These are phyloP conservation scores for Scheffersomyces segobiensis DNA, from an alignment of 1,139 yeast genomes.

Conservation along the genomic window DNA sequence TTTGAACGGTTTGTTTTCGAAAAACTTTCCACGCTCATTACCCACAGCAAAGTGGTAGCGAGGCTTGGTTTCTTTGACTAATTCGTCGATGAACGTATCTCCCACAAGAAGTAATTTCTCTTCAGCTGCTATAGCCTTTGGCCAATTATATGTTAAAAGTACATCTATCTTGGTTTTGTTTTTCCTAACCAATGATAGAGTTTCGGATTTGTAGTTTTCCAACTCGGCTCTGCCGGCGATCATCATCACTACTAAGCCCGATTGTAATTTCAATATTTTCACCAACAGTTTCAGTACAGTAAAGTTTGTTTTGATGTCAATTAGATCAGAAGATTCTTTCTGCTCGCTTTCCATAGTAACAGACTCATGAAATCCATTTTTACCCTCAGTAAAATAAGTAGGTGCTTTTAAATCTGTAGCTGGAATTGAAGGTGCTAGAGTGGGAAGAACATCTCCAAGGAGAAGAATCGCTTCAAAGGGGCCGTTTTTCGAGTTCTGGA, in stretches of 20 bases:
- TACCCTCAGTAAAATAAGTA: constrained; percentile 32
- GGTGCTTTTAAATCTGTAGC: constrained; percentile 22
- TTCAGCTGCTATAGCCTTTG: constrained; percentile 46
- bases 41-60: constrained; percentile 68
- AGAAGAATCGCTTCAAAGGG: constrained; percentile 61
- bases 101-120: constrained; percentile 41
- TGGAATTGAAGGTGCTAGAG: constrained; percentile 14
- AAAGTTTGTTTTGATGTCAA: constrained; percentile 21
- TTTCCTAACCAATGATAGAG: constrained; percentile 10
- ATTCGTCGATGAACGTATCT: constrained; percentile 40
- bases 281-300: constrained; percentile 19
- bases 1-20: constrained; percentile 58
- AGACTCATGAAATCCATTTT: constrained; percentile 11
- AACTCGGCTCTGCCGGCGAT: constrained; percentile 31
- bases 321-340: constrained; percentile 6
- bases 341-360: background rate
- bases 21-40: constrained; percentile 45
- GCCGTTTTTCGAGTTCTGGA: constrained; percentile 57
- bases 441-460: constrained; percentile 47
- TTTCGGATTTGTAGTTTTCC: constrained; percentile 13
- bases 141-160: constrained; percentile 63
- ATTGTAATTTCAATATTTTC: constrained; percentile 39
- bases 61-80: constrained; percentile 51
- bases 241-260: constrained; percentile 51
- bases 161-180: constrained; percentile 44